Conservation (phyloP, 169 alveolate species). For the Theileria orientalis region DNA sequence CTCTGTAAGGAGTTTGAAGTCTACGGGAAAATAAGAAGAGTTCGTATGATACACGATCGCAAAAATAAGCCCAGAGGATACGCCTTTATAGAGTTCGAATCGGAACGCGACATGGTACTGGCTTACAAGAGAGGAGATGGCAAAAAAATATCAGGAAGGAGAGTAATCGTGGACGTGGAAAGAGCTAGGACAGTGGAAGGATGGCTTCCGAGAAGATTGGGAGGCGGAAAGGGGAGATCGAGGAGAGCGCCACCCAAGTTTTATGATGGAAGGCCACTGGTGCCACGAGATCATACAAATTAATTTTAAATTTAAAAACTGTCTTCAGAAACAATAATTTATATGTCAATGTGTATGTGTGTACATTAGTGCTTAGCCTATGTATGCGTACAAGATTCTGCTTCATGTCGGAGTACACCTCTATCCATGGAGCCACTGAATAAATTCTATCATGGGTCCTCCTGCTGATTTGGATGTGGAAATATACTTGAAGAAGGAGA, state of each 20-base stretch:
- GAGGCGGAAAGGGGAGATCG: constrained; percentile 93
- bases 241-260: constrained; percentile 68
- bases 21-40: constrained; percentile 88
- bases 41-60: constrained; percentile 81
- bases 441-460: neutral
- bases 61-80: constrained; percentile 92
- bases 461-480: neutral
- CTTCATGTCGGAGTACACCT: too few species aligned
- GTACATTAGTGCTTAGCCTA: neutral
- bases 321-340: neutral
- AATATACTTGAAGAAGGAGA: neutral
- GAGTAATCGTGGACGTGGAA: constrained; percentile 93
- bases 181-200: constrained; percentile 91
- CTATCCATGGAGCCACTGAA: too few species aligned
- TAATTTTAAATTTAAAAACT: neutral
- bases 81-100: constrained; percentile 93
- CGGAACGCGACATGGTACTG: constrained; percentile 82
- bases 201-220: constrained; percentile 93
- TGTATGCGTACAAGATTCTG: too few species aligned
- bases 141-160: constrained; percentile 88
- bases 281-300: constrained; percentile 6
- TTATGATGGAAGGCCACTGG: constrained; percentile 61
- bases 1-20: constrained; percentile 88
- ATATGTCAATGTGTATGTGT: neutral
- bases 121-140: constrained; percentile 93